Base-by-base conservation (phyloP, 2,329 filamentous ascomycete genomes). In the Diplodia sapinea region DNA sequence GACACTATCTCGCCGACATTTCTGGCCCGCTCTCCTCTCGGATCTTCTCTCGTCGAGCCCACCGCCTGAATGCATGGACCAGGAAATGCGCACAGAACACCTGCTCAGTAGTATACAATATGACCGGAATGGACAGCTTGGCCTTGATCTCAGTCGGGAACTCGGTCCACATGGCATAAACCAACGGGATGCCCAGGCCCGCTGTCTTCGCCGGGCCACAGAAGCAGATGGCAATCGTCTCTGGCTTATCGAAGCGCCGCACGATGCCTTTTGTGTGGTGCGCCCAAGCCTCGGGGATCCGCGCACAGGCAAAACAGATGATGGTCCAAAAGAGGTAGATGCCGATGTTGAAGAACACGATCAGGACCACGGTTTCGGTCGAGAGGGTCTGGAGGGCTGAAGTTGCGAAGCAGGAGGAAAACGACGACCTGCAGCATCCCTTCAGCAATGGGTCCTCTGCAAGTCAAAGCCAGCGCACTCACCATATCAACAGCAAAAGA, bases 291-390 rank as follows among this genome's bases (percentile, higher is more conserved):
- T 55, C 47, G 51, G 57, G 66, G 15, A 68, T 6, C 3, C 51
- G 66, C 6, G 66, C 57, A 20, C 26, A 31, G n/a, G 13, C 11
- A 26, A 68, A 64, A 36, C 66, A 68, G 51, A 68, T 47, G 38
- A 64, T 20, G 12, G 66, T 68, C 66, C 66, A 68, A 59, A 64
- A 64, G 29, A 68, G 50, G 66, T 68, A 68, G 38, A 64, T 57
- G 33, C 43, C 66, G 26, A 68, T 51, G 57, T 68, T 68, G 57
- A 68, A 63, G 66, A 68, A 64, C 38, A 68, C 50, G 8, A 68
- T 29, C 23, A 68, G 26, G 50, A 68, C 17, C 13, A 68, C n/a
- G 4, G 66, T 68, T 15, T 49, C 33, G 1, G 57, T 63, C 9
- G 56, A 63, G 40, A 68, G 66, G 1, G 50, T 31, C 38, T 68